Percentiles rank a stretch among this genome's conserved stretches.
These are phyloP conservation scores for Pichia sp. DNA, from an alignment of 1,139 yeast genomes.

Conservation along the genomic window DNA sequence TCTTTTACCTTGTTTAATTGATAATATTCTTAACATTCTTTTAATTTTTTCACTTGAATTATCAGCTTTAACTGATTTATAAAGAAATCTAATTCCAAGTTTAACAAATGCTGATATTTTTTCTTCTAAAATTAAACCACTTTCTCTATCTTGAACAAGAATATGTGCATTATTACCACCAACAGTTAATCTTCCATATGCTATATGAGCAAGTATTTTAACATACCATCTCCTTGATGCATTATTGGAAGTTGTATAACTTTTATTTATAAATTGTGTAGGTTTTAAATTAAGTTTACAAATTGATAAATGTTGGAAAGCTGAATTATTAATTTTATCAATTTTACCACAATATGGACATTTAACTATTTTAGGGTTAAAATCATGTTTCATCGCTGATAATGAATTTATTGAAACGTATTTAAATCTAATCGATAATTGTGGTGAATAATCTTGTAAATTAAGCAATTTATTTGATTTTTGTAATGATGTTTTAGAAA, in stretches of 20 bases:
- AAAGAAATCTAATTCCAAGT: slow-evolving; percentile 75
- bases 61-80: slow-evolving; percentile 59
- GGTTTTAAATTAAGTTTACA: slow-evolving; percentile 56
- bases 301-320: slow-evolving; percentile 78
- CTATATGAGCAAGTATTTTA: slow-evolving; percentile 70
- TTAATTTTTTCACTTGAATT: slow-evolving; percentile 38
- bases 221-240: slow-evolving; percentile 90
- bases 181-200: slow-evolving; percentile 79
- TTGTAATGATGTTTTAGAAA: slow-evolving; percentile 57
- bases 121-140: slow-evolving; percentile 85
- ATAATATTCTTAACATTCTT: slow-evolving; percentile 52
- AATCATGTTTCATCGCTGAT: not conserved
- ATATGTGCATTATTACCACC: slow-evolving; percentile 94
- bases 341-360: slow-evolving; percentile 15
- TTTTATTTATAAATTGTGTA: slow-evolving; percentile 43
- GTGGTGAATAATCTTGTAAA: slow-evolving; percentile 41
- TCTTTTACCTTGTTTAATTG: slow-evolving; percentile 76
- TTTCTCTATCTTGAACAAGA: slow-evolving; percentile 80
- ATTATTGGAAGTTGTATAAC: slow-evolving; percentile 71
- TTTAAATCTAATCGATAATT: slow-evolving; percentile 51
- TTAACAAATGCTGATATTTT: slow-evolving; percentile 87
- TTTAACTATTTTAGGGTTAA: slow-evolving; percentile 11
- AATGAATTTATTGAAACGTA: slow-evolving; percentile 37
- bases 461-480: slow-evolving; percentile 7
- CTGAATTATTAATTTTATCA: slow-evolving; percentile 36